These are phyloP conservation scores for Zarea fungicola DNA, from an alignment of 2,329 filamentous ascomycete genomes.

Conservation along the genomic window DNA sequence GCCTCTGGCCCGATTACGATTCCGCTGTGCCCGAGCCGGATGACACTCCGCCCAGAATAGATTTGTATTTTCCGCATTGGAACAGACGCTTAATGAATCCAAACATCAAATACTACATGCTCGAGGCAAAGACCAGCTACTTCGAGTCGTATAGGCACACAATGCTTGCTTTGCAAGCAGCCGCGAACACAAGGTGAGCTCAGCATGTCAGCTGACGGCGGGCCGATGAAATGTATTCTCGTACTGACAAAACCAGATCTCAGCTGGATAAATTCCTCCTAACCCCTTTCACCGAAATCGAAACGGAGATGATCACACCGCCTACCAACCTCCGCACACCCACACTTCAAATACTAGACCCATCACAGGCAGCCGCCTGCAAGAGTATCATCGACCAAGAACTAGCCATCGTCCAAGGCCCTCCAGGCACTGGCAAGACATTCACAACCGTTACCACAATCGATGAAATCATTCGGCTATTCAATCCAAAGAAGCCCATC, in stretches of 20 bases:
- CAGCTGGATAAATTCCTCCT: background rate
- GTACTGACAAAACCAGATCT: background rate
- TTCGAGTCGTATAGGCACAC: constrained; percentile 73
- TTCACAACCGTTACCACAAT: constrained; percentile 72
- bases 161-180: constrained; percentile 61
- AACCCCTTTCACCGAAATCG: background rate
- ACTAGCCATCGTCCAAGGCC: constrained; percentile 76
- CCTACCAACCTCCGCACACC: constrained; percentile 8
- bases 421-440: constrained; percentile 72
- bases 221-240: too few species aligned
- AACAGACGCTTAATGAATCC: constrained; percentile 64
- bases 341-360: constrained; percentile 49
- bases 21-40: constrained; percentile 9
- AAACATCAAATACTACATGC: constrained; percentile 65
- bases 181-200: constrained; percentile 41
- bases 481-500: constrained; percentile 61
- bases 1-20: constrained; percentile 49
- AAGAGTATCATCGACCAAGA: constrained; percentile 64
- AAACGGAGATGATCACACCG: background rate
- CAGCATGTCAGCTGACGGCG: too few species aligned
- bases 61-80: constrained; percentile 63
- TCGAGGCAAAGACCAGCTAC: constrained; percentile 69
- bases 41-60: constrained; percentile 58
- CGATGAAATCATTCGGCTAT: constrained; percentile 20
- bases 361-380: constrained; percentile 65